Evolutionary conservation across 2,329 filamentous ascomycete genomes (phyloP).

Genomic region (Aspergillus arachidicola): DNA sequence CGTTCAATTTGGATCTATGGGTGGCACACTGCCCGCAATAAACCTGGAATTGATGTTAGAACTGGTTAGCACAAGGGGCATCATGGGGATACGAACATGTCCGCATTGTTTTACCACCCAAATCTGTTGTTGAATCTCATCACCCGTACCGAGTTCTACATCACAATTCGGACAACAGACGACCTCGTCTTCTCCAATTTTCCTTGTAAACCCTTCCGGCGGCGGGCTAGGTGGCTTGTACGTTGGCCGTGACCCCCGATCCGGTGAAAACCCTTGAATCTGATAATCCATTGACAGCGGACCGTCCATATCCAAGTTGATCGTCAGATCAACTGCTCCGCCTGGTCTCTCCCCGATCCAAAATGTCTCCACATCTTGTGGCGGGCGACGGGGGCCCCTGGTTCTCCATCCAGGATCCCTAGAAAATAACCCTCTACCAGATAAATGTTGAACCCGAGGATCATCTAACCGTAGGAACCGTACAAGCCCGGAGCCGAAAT

Average conservation of each 20-base stretch:
- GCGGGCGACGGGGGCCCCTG: not conserved
- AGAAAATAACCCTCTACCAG: conserved; percentile 18
- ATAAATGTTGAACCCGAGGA: conserved; percentile 2
- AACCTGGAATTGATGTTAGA: conserved; percentile 36
- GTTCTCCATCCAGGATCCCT: conserved; percentile 26
- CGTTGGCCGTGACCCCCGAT: conserved; percentile 26
- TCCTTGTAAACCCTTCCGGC: conserved; percentile 77
- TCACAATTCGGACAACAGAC: conserved; percentile 86
- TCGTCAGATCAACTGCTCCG: conserved; percentile 28
- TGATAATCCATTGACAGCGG: conserved; percentile 42
- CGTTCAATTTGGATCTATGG: conserved; percentile 40
- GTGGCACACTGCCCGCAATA: conserved; percentile 52
- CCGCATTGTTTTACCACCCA: conserved; percentile 91
- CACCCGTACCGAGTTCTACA: conserved; percentile 77
- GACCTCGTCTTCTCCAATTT: conserved; percentile 70
- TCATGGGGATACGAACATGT: conserved; percentile 65
- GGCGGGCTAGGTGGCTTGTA: conserved; percentile 68
- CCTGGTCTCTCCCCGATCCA: conserved; percentile 26
- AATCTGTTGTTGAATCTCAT: conserved; percentile 74
- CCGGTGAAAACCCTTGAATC: conserved; percentile 45
- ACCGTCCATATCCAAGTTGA: conserved; percentile 29
- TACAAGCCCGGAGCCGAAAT: conserved; percentile 7
- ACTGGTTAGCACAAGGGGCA: conserved; percentile 6
- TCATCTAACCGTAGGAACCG: conserved; percentile 13
- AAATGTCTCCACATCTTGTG: conserved; percentile 15